Percentiles rank a stretch among this genome's conserved stretches.
phyloP scores from a whole-genome alignment of 371 early-diverging fungal species.

The Mucor saturninus region DNA sequence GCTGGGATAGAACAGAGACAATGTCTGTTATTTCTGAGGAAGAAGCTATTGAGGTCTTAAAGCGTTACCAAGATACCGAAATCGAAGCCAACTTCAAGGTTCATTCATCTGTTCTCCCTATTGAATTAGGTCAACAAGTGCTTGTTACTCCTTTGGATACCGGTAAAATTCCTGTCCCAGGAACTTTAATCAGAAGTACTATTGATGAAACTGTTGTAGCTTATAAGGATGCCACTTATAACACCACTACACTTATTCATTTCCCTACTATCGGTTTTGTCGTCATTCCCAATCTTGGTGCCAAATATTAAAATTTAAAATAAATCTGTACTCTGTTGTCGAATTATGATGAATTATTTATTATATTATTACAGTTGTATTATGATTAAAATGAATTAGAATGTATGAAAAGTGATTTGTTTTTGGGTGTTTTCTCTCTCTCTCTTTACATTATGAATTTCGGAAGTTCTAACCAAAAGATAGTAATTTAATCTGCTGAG shows the following conservation, averaged over 20 bases:
- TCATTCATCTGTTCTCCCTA: constrained; percentile 21
- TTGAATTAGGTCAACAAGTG: constrained; percentile 48
- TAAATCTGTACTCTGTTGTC: too few relatives aligned
- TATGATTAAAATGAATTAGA: not conserved
- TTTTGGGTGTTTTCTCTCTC: too few relatives aligned
- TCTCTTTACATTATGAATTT: too few relatives aligned
- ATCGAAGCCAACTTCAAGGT: not conserved
- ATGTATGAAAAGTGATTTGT: too few relatives aligned
- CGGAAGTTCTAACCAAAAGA: too few relatives aligned
- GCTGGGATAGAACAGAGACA: constrained; percentile 22
- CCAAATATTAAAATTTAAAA: constrained; percentile 1
- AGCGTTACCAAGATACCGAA: constrained; percentile 10
- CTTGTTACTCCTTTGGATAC: constrained; percentile 54
- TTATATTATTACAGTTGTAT: not conserved
- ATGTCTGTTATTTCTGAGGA: constrained; percentile 5
- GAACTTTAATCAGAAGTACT: constrained; percentile 42
- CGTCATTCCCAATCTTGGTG: constrained; percentile 5
- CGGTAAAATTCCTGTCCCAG: constrained; percentile 50
- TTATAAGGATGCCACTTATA: constrained; percentile 25
- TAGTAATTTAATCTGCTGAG: not conserved
- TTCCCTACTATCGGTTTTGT: constrained; percentile 24
- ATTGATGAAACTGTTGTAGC: constrained; percentile 35
- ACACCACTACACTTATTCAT: constrained; percentile 19
- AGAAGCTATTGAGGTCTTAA: constrained; percentile 23
- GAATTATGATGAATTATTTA: not conserved